phyloP scores from a whole-genome alignment of 2,329 filamentous ascomycete genomes.

The Ascochyta rabiei region DNA sequence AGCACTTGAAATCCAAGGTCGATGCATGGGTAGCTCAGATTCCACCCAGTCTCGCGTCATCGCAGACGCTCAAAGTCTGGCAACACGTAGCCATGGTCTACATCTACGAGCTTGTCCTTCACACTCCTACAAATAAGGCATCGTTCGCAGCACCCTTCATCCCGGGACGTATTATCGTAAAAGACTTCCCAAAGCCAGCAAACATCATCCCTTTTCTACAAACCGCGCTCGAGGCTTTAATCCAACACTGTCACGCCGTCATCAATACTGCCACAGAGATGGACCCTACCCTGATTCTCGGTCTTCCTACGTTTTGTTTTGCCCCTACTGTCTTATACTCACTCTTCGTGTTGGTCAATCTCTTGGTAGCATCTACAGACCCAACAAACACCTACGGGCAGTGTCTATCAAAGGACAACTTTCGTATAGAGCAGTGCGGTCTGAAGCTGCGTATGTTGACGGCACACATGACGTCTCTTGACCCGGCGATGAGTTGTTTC shows the following conservation, averaged over 20 bases:
- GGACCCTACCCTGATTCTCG: slow-evolving; percentile 31
- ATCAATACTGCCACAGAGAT: slow-evolving; percentile 29
- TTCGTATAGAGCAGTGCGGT: slow-evolving; percentile 30
- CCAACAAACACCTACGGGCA: slow-evolving; percentile 34
- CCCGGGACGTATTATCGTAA: slow-evolving; percentile 31
- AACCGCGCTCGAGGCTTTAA: slow-evolving; percentile 21
- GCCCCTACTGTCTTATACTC: slow-evolving; percentile 31
- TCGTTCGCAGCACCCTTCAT: slow-evolving; percentile 36
- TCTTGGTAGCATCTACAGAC: slow-evolving; percentile 28
- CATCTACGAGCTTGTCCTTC: slow-evolving; percentile 29
- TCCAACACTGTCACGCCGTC: slow-evolving; percentile 32
- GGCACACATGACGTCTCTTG: slow-evolving; percentile 20
- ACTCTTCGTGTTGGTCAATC: slow-evolving; percentile 33
- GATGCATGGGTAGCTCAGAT: slow-evolving; percentile 33
- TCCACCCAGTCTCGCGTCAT: slow-evolving; percentile 25
- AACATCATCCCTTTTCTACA: slow-evolving; percentile 25
- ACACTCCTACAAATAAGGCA: slow-evolving; percentile 36
- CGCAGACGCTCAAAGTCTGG: slow-evolving; percentile 32
- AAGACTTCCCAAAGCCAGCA: slow-evolving; percentile 33
- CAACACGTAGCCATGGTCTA: slow-evolving; percentile 33
- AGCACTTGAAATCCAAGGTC: slow-evolving; percentile 25
- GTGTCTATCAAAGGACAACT: slow-evolving; percentile 22
- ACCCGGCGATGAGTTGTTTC: slow-evolving; percentile 34
- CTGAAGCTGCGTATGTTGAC: slow-evolving; percentile 26
- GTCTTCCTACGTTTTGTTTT: slow-evolving; percentile 33